Evolutionary conservation across 345 rosid species (phyloP).

Genomic region (Ceriops zippeliana): DNA sequence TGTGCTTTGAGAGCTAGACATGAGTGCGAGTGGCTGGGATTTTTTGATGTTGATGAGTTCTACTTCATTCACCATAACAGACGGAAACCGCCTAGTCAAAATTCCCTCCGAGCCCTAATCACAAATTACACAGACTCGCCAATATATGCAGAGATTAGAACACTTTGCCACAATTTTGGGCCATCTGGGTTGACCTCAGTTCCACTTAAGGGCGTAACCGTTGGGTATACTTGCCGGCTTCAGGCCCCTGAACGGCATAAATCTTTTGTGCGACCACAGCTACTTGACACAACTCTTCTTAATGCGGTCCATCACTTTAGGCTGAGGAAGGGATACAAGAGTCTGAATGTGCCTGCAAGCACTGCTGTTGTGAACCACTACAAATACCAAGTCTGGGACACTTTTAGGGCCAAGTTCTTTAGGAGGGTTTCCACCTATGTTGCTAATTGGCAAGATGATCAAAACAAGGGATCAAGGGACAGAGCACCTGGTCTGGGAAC

Average conservation of each 20-base stretch:
- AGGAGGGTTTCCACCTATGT: constrained; percentile 96
- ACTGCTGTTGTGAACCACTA: constrained; percentile 76
- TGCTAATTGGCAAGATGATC: constrained; percentile 86
- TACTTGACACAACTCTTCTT: constrained; percentile 60
- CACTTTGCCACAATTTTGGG: constrained; percentile 85
- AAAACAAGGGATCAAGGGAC: constrained; percentile 87
- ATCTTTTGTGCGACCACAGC: constrained; percentile 63
- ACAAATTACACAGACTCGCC: constrained; percentile 65
- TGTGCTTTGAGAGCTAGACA: constrained; percentile 74
- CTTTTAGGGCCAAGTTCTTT: constrained; percentile 79
- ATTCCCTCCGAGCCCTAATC: constrained; percentile 53
- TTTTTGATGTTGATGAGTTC: constrained; percentile 96
- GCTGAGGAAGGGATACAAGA: constrained; percentile 50
- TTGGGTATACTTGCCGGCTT: constrained; percentile 87
- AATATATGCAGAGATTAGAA: constrained; percentile 65
- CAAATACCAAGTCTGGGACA: constrained; percentile 97
- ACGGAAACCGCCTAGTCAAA: constrained; percentile 42
- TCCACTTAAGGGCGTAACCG: constrained; percentile 73
- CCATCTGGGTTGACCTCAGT: constrained; percentile 77
- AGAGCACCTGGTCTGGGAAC: constrained; percentile 96
- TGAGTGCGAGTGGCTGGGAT: constrained; percentile 88
- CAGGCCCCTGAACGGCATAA: constrained; percentile 86
- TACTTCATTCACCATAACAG: constrained; percentile 53
- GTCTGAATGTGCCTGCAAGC: constrained; percentile 64
- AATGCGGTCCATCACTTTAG: constrained; percentile 89